Percentiles rank a stretch among this genome's conserved stretches.
These are phyloP conservation scores for Ogataea pilisensis DNA, from an alignment of 805 yeast species.

Conservation along the genomic window DNA sequence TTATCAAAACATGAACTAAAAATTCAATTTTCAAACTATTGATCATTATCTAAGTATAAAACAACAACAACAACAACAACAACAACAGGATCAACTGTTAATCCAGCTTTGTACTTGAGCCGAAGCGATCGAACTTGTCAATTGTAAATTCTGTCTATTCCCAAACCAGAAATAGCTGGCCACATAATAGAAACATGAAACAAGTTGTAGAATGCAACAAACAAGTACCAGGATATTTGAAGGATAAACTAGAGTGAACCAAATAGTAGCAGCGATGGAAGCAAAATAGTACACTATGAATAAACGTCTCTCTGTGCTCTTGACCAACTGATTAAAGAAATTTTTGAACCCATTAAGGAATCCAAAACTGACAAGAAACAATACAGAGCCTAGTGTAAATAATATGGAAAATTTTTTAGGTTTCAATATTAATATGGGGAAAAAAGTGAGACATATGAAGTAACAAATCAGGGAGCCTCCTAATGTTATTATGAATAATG, in stretches of 20 bases:
- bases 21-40: too few species aligned
- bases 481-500: slow-evolving; percentile 72
- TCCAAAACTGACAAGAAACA: slow-evolving; percentile 82
- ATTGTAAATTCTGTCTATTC: slow-evolving; percentile 53
- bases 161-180: slow-evolving; percentile 93
- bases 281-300: slow-evolving; percentile 74
- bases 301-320: slow-evolving; percentile 61
- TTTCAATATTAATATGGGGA: slow-evolving; percentile 77
- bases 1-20: too few species aligned
- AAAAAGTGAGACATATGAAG: slow-evolving; percentile 65
- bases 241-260: slow-evolving; percentile 61
- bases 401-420: slow-evolving; percentile 81
- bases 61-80: too few species aligned
- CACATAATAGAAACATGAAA: slow-evolving; percentile 79
- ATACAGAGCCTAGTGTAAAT: slow-evolving; percentile 83
- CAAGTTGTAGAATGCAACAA: slow-evolving; percentile 65
- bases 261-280: slow-evolving; percentile 67
- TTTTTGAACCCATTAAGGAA: slow-evolving; percentile 80
- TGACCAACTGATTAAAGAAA: slow-evolving; percentile 61
- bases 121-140: slow-evolving; percentile 49
- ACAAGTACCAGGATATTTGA: slow-evolving; percentile 66
- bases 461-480: slow-evolving; percentile 73
- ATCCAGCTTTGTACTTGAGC: slow-evolving; percentile 29
- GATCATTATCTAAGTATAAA: too few species aligned
- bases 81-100: slow-evolving; percentile 13